These are phyloP conservation scores for Rhodotorula mucilaginosa DNA, from an alignment of 1,284 basidiomycete species.

Conservation along the genomic window DNA sequence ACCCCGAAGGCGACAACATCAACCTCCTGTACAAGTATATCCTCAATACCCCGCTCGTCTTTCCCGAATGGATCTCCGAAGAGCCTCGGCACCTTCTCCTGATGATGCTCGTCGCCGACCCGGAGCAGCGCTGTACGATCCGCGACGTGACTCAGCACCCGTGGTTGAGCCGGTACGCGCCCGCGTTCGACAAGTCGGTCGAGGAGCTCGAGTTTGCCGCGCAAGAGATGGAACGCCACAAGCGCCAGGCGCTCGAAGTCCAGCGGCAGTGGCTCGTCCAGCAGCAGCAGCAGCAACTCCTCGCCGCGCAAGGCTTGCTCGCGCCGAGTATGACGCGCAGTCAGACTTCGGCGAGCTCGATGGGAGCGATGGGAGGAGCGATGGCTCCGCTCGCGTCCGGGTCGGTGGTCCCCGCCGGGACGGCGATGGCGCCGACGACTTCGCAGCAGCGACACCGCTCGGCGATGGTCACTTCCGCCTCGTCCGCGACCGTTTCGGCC, in stretches of 20 bases:
- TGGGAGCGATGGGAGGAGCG: slow-evolving; percentile 12
- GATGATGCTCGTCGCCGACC: slow-evolving; percentile 84
- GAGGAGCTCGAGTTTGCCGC: slow-evolving; percentile 75
- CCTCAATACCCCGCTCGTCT: slow-evolving; percentile 89
- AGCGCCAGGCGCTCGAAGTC: slow-evolving; percentile 48
- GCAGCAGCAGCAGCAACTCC: slow-evolving; percentile 30
- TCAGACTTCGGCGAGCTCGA: slow-evolving; percentile 31
- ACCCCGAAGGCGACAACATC: slow-evolving; percentile 99
- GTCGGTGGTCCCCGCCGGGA: background rate
- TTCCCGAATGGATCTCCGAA: slow-evolving; percentile 84
- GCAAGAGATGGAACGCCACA: slow-evolving; percentile 78
- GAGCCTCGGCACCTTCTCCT: slow-evolving; percentile 71
- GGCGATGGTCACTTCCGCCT: slow-evolving; percentile 50
- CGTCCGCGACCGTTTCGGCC: slow-evolving; percentile 20
- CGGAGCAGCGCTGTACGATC: slow-evolving; percentile 69
- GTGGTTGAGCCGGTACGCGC: slow-evolving; percentile 71
- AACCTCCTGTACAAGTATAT: slow-evolving; percentile 99
- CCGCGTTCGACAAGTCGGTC: slow-evolving; percentile 67
- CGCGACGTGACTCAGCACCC: slow-evolving; percentile 73
- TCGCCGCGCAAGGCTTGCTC: slow-evolving; percentile 29
- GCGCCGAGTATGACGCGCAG: slow-evolving; percentile 38
- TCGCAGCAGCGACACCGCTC: slow-evolving; percentile 47
- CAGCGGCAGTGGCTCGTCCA: slow-evolving; percentile 40
- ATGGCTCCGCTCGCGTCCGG: background rate
- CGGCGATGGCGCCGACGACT: background rate